These are phyloP conservation scores for Aspergillus sp. DNA, from an alignment of 2,329 filamentous ascomycete genomes.

Conservation along the genomic window DNA sequence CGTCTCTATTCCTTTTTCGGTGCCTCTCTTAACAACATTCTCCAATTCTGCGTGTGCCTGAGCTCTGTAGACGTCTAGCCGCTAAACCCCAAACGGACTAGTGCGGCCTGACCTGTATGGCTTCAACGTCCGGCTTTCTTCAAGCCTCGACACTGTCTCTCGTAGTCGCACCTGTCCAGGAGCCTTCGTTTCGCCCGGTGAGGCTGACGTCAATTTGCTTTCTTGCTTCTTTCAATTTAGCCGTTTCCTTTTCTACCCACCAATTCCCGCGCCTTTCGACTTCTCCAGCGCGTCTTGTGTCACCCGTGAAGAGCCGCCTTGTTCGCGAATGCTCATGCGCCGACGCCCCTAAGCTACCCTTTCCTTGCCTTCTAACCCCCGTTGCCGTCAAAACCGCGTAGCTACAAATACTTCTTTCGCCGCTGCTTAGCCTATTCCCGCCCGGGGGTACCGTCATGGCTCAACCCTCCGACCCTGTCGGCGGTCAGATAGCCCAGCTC, in stretches of 20 bases:
- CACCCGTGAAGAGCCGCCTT: not conserved
- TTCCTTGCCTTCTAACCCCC: not conserved
- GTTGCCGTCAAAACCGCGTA: not conserved
- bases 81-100: not conserved
- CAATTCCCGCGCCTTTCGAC: not conserved
- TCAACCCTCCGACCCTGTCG: conserved; percentile 49
- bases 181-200: no score
- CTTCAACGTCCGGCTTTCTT: not conserved
- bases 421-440: not conserved
- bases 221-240: not conserved
- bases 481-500: conserved; percentile 77
- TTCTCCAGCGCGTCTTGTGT: not conserved
- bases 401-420: no score
- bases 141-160: not conserved
- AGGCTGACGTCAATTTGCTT: no score
- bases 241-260: not conserved
- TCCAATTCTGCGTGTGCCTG: not conserved
- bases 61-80: not conserved
- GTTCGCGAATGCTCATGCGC: not conserved
- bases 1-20: no score
- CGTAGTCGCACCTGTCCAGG: not conserved
- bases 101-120: not conserved
- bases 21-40: no score
- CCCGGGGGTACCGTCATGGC: conserved; percentile 41
- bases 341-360: not conserved